Evolutionary conservation across 2,329 filamentous ascomycete species (phyloP), one percentile per base, ranked within the genome.

Genomic region (Metarhizium robertsii): DNA sequence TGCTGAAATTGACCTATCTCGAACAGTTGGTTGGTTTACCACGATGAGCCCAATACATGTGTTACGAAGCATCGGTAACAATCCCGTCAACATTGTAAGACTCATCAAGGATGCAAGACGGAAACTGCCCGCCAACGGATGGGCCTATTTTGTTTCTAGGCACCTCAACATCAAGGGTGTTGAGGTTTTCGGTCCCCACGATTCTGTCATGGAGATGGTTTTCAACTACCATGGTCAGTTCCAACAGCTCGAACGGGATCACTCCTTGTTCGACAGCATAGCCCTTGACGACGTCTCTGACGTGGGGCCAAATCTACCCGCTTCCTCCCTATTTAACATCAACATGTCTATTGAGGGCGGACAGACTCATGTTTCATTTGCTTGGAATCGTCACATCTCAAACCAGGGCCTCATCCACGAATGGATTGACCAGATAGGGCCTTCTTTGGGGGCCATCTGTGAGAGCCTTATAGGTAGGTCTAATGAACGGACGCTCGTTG

Each of bases 1-100:
- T 45, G 40, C 58, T 5, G n/a, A 48, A 2, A 57, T 69, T n/a
- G 67, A 73, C 55, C 54, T 68, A 1, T 65, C 67, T 5, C 50
- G 63, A 20, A 72, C 69, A 2, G 68, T 72, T 1, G 71, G 71
- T 6, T 73, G 70, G 70, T 73, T 72, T 56, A 71, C 71, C 0
- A 67, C 66, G 1, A 58, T 72, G 32, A 62, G 58, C 25, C 69
- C 70, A 0, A 55, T 69, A 13, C 51, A 54, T 1, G 38, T 58
- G n/a, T 47, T 32, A 4, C 32, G 49, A 16, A n/a, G 13, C 10
- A 34, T 20, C 32, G 20, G 34, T 13, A 40, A 25, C 8, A n/a
- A 46, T 6, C 38, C 3, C 11, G 45, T 16, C 16, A 36, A 49
- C 13, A n/a, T 34, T 47, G 45, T 50, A 8, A 51, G 48, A 38